A percentile compares a stretch with the other conserved stretches of the same genome.
Evolutionary conservation across 2,329 filamentous ascomycete species (phyloP).

Genomic region (Pseudogymnoascus sp.): DNA sequence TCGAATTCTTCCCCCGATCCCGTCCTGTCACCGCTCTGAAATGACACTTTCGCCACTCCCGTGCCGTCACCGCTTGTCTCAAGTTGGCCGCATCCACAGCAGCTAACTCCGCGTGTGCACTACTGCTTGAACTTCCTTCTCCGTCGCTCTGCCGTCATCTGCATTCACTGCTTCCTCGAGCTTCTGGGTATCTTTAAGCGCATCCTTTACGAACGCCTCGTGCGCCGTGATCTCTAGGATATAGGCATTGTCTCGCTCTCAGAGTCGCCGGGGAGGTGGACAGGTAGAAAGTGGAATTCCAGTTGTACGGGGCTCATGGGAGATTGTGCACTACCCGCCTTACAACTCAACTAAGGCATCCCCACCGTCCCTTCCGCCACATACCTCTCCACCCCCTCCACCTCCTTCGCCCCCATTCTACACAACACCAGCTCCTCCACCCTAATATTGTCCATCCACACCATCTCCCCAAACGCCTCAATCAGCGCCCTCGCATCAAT

Average conservation of each 20-base stretch:
- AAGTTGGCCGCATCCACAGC: too few relatives aligned
- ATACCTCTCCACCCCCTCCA: conserved; percentile 22
- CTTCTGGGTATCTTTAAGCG: too few relatives aligned
- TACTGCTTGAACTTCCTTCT: too few relatives aligned
- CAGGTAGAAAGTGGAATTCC: not conserved
- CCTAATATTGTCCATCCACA: conserved; percentile 61
- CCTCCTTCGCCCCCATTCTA: conserved; percentile 65
- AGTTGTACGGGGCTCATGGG: not conserved
- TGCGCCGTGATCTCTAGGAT: not conserved
- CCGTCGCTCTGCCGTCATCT: too few relatives aligned
- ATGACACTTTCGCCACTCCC: not conserved
- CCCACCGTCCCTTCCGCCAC: conserved; percentile 21
- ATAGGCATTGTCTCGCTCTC: not conserved
- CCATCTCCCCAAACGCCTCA: conserved; percentile 51
- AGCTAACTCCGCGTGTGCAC: too few relatives aligned
- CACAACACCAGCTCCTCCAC: conserved; percentile 72
- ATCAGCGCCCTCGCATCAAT: conserved; percentile 49
- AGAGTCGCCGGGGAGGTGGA: not conserved
- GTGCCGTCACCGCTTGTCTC: not conserved
- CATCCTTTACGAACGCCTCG: too few relatives aligned
- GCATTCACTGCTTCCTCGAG: too few relatives aligned
- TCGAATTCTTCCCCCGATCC: not conserved
- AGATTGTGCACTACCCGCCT: not conserved
- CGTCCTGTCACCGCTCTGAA: not conserved
- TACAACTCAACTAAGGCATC: conserved; percentile 11